Evolutionary conservation across 73 alveolate genomes (phyloP).

Genomic region (Stentor coeruleus): DNA sequence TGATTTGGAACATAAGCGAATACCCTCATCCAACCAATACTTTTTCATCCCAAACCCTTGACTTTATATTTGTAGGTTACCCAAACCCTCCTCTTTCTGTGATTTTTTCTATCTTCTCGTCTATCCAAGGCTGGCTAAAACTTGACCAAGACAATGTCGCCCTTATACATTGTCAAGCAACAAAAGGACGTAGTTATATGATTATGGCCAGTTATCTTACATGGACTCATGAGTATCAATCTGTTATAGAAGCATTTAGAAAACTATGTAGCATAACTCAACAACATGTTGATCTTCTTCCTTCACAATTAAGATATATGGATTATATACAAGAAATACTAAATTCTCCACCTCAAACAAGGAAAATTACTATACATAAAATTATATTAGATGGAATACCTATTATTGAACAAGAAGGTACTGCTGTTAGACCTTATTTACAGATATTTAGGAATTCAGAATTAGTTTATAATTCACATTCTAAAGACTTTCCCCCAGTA

Average conservation of each 20-base stretch:
- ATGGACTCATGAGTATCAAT: background rate
- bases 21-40: background rate
- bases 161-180: background rate
- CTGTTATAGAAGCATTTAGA: background rate
- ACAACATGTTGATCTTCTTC: background rate
- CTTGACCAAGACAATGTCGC: background rate
- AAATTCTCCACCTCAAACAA: background rate
- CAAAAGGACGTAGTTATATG: background rate
- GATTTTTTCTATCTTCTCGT: slow-evolving; percentile 7
- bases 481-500: background rate
- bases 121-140: background rate
- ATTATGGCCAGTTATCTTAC: background rate
- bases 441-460: background rate
- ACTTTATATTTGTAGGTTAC: background rate
- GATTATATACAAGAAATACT: background rate
- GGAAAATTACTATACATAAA: background rate
- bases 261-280: background rate
- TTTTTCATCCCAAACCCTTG: background rate
- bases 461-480: background rate
- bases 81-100: slow-evolving; percentile 17
- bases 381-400: background rate
- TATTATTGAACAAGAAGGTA: slow-evolving; percentile 7
- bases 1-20: slow-evolving; percentile 19
- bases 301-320: slow-evolving; percentile 15
- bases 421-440: background rate